Conservation (phyloP, 768 basidiomycete species). For the Hericium alpestre region DNA sequence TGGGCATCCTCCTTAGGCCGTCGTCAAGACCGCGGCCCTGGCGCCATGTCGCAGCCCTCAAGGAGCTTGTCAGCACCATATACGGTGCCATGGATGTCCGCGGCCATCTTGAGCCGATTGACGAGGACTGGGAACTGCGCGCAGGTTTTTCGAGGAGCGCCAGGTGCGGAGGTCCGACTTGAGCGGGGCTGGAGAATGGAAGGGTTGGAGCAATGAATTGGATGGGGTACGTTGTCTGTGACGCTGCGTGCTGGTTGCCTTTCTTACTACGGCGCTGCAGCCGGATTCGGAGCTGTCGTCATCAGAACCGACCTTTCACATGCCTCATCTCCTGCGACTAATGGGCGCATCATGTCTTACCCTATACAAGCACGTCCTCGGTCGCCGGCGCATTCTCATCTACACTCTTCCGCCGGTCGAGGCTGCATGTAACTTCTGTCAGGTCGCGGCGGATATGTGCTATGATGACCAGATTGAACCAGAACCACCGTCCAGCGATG, state of each 20-base stretch:
- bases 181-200: conserved; percentile 51
- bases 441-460: conserved; percentile 51
- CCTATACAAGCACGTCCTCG: conserved; percentile 69
- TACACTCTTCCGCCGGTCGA: conserved; percentile 75
- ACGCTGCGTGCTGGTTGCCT: not conserved
- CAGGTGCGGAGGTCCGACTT: conserved; percentile 40
- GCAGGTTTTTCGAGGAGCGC: conserved; percentile 55
- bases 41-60: conserved; percentile 57
- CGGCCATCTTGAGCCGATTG: conserved; percentile 37
- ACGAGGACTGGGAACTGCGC: conserved; percentile 54
- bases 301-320: conserved; percentile 52
- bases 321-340: conserved; percentile 66
- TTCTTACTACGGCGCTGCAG: not conserved
- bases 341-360: conserved; percentile 73
- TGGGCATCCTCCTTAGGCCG: conserved; percentile 62
- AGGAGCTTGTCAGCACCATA: conserved; percentile 43
- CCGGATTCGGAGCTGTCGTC: conserved; percentile 15
- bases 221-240: conserved; percentile 30
- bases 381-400: conserved; percentile 64
- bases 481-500: conserved; percentile 2
- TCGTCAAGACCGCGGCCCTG: conserved; percentile 64
- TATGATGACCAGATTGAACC: conserved; percentile 29
- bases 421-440: conserved; percentile 61
- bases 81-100: conserved; percentile 40
- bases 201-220: conserved; percentile 59